Percentiles rank a stretch among this genome's conserved stretches.
Conservation (phyloP, 2,329 filamentous ascomycete genomes). For the Colletotrichum cordylinicola region DNA sequence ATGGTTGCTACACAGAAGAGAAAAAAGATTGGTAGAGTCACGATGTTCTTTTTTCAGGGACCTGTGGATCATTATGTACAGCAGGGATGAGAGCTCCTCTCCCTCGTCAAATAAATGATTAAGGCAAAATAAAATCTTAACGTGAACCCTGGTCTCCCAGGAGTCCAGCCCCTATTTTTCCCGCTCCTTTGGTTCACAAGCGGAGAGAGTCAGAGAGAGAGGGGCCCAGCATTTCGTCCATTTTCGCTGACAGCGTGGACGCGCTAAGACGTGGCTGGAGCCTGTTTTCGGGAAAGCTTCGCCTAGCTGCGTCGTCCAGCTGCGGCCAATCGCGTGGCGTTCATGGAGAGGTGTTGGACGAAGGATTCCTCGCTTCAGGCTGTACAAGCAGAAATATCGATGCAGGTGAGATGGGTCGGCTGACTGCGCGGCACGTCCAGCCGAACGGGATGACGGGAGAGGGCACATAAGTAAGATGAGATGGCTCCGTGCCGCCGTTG, state of each 20-base stretch:
- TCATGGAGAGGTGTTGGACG: neutral
- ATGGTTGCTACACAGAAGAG: neutral
- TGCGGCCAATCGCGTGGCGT: neutral
- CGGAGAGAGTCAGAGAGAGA: neutral
- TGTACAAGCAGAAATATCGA: neutral
- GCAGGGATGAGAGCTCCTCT: neutral
- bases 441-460: neutral
- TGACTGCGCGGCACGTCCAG: neutral
- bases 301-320: neutral
- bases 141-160: neutral
- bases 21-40: neutral
- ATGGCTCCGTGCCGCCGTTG: neutral
- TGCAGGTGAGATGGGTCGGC: neutral
- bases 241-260: neutral
- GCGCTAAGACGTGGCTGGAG: neutral
- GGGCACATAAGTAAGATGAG: neutral
- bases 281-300: neutral
- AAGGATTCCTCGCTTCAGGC: neutral
- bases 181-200: neutral
- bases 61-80: neutral
- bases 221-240: neutral
- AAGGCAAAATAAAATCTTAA: neutral
- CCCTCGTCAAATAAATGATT: neutral
- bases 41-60: neutral
- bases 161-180: neutral